Evolutionary conservation across 768 basidiomycete species (phyloP), one percentile per base, ranked within the genome.

Genomic region (Pisolithus albus): DNA sequence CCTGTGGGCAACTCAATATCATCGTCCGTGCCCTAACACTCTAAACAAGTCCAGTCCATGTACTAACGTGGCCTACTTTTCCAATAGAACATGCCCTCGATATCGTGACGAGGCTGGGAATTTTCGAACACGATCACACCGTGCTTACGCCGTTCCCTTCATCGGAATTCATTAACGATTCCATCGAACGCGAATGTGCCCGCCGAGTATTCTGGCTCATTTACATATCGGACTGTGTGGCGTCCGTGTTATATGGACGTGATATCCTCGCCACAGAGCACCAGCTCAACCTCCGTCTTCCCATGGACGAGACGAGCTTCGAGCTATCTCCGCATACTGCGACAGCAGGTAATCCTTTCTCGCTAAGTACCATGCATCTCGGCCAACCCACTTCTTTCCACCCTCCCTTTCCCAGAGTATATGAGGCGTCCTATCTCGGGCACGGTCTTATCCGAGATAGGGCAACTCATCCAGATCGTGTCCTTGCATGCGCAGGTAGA

Each of bases 131-230:
- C 37, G 83, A 87, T 53, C 75, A 78, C 58, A 78, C 81, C 34
- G 75, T 76, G 50, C 72, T 80, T 54, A 78, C 84, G 37, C 78
- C 82, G 44, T 68, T 78, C 40, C 80, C 81, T 47, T 74, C 81
- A 52, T 71, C 79, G 48, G 78, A 80, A 48, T 80, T 80, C 57
- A 80, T 81, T 21, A 76, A 82, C 55, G 72, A 72, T 49, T 77
- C 77, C 44, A 80, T 86, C 56, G 83, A 88, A 60, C 83, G 81
- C 53, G 88, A 92, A 70, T 85, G 84, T 54, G 73, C 82, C n/a
- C 83, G 88, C 43, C 81, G 88, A 51, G 81, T 86, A 52, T 89
- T 90, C 67, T 91, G 88, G 88, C 72, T 87, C 50, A 79, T 87
- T 52, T 80, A 82, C 61, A 69, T 81, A 53, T 73, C 85, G 61